Percentiles rank a stretch among this genome's conserved stretches.
Conservation (phyloP, 305 asterid genomes). For the Solanum hybrid region DNA sequence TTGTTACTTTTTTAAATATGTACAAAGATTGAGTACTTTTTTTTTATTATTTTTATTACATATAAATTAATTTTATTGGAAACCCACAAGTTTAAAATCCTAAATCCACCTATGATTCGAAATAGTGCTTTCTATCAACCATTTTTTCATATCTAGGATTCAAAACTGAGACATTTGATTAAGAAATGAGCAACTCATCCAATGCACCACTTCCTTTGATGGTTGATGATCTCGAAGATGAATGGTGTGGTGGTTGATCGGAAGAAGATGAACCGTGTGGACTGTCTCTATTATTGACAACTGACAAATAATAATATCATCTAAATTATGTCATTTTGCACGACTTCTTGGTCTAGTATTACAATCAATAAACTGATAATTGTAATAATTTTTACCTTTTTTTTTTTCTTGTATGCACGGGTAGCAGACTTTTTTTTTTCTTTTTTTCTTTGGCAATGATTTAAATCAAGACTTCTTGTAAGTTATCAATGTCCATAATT, state of each 20-base stretch:
- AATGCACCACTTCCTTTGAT: neutral
- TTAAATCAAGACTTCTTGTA: neutral
- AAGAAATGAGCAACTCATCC: neutral
- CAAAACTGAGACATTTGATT: neutral
- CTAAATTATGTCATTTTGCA: neutral
- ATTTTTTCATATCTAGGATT: neutral
- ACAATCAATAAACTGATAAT: neutral
- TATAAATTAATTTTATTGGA: neutral
- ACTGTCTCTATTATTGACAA: neutral
- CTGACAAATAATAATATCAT: neutral
- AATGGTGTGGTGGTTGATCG: neutral
- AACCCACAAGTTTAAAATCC: neutral
- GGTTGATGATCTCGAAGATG: too few relatives aligned
- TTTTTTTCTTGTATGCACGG: neutral
- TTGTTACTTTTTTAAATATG: neutral
- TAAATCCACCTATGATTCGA: neutral
- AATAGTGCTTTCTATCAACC: neutral
- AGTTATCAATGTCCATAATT: slow-evolving; percentile 3
- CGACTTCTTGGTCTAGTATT: neutral
- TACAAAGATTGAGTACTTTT: neutral
- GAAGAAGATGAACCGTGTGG: neutral
- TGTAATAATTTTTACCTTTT: neutral
- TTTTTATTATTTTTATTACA: neutral
- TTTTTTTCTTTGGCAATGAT: neutral
- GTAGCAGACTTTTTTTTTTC: neutral